Conservation (phyloP, 805 yeast genomes). For the Osmozyma mogii region DNA sequence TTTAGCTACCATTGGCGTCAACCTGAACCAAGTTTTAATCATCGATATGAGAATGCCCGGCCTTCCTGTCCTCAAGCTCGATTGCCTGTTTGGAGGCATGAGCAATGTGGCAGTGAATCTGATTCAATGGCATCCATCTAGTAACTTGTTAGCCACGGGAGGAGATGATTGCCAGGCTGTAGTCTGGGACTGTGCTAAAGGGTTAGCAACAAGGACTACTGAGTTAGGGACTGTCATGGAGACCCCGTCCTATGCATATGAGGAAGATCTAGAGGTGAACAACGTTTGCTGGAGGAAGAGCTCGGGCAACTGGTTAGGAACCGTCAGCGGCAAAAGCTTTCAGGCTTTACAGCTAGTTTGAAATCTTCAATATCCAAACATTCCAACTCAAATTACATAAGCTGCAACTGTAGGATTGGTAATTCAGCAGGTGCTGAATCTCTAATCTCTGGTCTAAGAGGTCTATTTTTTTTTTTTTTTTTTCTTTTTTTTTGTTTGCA, state of each 20-base stretch:
- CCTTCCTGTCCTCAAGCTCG: slow-evolving; percentile 60
- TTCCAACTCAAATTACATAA: no score
- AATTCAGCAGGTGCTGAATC: no score
- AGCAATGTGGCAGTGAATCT: slow-evolving; percentile 64
- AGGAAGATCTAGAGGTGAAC: slow-evolving; percentile 66
- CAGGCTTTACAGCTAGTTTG: slow-evolving; percentile 48
- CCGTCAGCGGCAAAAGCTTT: slow-evolving; percentile 58
- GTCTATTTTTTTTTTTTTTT: no score
- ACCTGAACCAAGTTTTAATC: slow-evolving; percentile 56
- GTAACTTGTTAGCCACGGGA: slow-evolving; percentile 55
- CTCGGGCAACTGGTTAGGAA: slow-evolving; percentile 76
- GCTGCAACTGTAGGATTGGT: no score
- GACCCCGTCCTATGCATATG: slow-evolving; percentile 42
- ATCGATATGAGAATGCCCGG: slow-evolving; percentile 89
- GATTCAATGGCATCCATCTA: slow-evolving; percentile 77
- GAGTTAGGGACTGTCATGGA: slow-evolving; percentile 15
- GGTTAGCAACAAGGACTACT: slow-evolving; percentile 8
- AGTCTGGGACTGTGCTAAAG: slow-evolving; percentile 56
- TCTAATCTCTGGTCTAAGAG: no score
- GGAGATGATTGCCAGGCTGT: slow-evolving; percentile 69
- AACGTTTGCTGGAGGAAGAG: slow-evolving; percentile 62
- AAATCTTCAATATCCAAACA: no score
- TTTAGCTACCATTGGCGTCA: slow-evolving; percentile 73
- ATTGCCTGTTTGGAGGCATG: slow-evolving; percentile 40
- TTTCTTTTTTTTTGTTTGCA: no score